Base-by-base conservation (phyloP, 1,139 yeast genomes). In the Groenewaldozyma sp. region DNA sequence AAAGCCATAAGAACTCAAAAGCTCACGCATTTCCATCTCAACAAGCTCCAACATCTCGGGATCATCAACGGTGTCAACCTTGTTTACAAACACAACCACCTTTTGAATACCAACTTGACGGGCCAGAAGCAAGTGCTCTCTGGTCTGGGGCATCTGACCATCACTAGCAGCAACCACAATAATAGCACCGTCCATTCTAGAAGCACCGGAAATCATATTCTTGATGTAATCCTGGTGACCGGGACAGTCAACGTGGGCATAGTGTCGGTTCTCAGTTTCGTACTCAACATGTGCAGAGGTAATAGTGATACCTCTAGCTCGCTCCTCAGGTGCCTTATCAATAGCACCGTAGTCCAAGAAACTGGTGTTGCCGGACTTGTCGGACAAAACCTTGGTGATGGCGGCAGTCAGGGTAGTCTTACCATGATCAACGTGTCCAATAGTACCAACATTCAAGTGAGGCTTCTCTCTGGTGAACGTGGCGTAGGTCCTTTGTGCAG, bases 1-100 rank as follows among this genome's bases (percentile, higher is more conserved):
- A 57, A 87, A 91, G 47, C 96, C 97, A 66, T 88, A 91, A 51
- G 83, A 74, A 54, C 78, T 62, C 63, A 91, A 74, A 54, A 91
- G 74, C 64, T 91, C 98, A 73, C 99, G 84, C 97, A 91, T 93
- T 76, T 91, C 99, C 99, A 91, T 91, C 73, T 91, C 98, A 55
- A 93, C 99, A 58, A 93, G 81, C 73, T 93, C 99, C 67, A 91
- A 76, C 97, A 91, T 93, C 74, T 91, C 99, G 52, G 94, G 94
- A 65, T 91, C 99, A 63, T 91, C 96, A 62, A 91, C 78, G 53
- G 95, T 83, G 65, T 91, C 98, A 55, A 91, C 93, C 74, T 91
- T 91, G 82, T 91, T 91, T 49, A 93, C 97, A 56, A 83, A 91
- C 40, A 91, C 99, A 65, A 91, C 96, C 64, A 91, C 78, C 69